Evolutionary conservation across 208 protist species (phyloP).

Genomic region (Acanthamoeba castellanii): DNA sequence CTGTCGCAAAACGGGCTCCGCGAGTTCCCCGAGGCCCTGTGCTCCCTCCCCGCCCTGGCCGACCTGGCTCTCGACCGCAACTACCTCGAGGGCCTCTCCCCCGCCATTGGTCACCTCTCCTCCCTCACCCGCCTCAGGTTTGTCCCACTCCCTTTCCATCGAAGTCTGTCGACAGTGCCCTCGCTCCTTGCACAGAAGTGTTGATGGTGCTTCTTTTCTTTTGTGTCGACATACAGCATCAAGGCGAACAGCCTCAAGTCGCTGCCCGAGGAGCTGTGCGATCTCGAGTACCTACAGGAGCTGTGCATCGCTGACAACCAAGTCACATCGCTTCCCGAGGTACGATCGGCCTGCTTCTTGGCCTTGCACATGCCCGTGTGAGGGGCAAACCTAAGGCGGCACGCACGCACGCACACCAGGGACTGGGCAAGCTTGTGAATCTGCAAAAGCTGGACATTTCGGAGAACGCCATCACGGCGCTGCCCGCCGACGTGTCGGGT

Average conservation of each 20-base stretch:
- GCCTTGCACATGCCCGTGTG: no score
- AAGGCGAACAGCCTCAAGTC: slow-evolving; percentile 63
- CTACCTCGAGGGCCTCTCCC: slow-evolving; percentile 22
- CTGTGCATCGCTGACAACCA: slow-evolving; percentile 40
- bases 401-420: not conserved
- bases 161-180: not conserved
- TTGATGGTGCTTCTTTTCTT: not conserved
- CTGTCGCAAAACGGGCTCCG: slow-evolving; percentile 53
- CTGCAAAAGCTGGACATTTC: slow-evolving; percentile 35
- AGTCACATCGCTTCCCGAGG: slow-evolving; percentile 20
- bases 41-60: slow-evolving; percentile 37
- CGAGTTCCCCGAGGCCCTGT: slow-evolving; percentile 53
- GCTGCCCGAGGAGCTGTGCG: slow-evolving; percentile 36
- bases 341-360: not conserved
- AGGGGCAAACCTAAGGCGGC: no score
- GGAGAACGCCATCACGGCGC: slow-evolving; percentile 62
- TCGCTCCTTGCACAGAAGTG: not conserved
- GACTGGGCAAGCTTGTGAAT: slow-evolving; percentile 56
- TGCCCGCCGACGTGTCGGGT: slow-evolving; percentile 37
- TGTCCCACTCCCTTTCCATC: not conserved
- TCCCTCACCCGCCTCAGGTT: slow-evolving; percentile 49
- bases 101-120: slow-evolving; percentile 24
- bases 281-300: not conserved
- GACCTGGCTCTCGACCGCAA: slow-evolving; percentile 53
- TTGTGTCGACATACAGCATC: not conserved